Evolutionary conservation across 2,329 filamentous ascomycete species (phyloP), one percentile per base, ranked within the genome.

Genomic region (Blastomyces parvus): DNA sequence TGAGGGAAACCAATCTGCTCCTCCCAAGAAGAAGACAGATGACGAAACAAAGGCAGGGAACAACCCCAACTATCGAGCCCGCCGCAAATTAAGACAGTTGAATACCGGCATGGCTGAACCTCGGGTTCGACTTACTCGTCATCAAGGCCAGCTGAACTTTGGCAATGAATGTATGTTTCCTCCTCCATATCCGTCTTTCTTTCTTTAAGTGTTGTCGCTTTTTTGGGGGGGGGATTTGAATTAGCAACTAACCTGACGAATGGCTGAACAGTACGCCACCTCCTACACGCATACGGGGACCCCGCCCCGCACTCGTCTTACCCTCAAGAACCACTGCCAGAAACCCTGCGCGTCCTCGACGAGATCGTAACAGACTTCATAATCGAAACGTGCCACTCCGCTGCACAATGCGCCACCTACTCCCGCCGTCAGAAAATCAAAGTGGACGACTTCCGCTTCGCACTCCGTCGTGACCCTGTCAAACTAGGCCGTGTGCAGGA

Each of bases 341-440:
- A 91, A 73, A 97, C 92, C 11, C 83, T 96, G 65, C 87, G 89
- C 66, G 85, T 93, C 60, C 87, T 97, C 60, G 94, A 97, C 80
- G 92, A 97, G 78, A 93, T 97, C 69, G 86, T 96, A 65, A 96
- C 92, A 66, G 94, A 97, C 80, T 97, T 96, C 81, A 90, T 97
- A 74, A 91, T 96, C 74, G 91, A 94, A 74, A 87, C 94, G 62
- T 93, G 90, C 77, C 94, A 96, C 79, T 88, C 91, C 73, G 93
- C 94, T 3, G 90, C 91, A 4, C 86, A 90, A 55, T 87, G 88
- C 61, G 94, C 94, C 0, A 87, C 90, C 74, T 90, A 96, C 76
- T 87, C 89, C 2, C 88, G 91, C 0, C 89, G 94, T 1, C 90
- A 96, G 71, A 99, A 99, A 79, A 91, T 99, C 78, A 99, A 99